Evolutionary conservation across 805 yeast genomes (phyloP), one percentile per base, ranked within the genome.

Genomic region (Candida insectalens): DNA sequence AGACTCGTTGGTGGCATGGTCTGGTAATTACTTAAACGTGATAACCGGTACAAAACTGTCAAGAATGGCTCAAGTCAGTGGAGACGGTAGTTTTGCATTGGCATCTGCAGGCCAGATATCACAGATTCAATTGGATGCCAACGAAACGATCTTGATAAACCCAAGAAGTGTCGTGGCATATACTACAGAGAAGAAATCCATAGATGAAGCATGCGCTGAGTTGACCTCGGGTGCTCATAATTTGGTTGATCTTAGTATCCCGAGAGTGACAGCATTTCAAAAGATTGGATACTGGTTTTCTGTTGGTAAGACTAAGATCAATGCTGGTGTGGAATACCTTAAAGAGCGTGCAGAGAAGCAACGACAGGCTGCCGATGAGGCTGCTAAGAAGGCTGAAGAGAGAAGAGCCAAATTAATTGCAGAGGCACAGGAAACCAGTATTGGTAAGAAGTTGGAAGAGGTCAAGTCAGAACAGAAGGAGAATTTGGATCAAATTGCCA

Each of bases 1-100:
- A 30, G 50, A 55, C 10, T 51, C 50, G 34, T 38, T 69, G 8
- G 51, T 68, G 9, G 71, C 73, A 5, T 69, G 74, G 74, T 53
- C 67, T 1, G 74, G 71, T 1, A 60, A 54, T 32, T 47, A 53
- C 30, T 41, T 65, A 15, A 41, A 52, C 20, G 25, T 51, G 19
- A 33, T 31, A 4, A 15, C 36, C 10, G 30, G 37, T 1, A 27
- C 26, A 1, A 35, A 27, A n/a, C 20, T 34, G 14, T 33, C 38
- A 1, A 42, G 43, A 17, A 23, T 46, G 4, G 36, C 44, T 8
- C 36, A 36, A 3, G 35, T 45, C 16, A 28, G 32, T 6, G 73
- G 73, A 1, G 53, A 53, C 14, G 74, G 74, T 1, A 43, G 38
- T 3, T 30, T 68, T 6, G 65, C 67, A 4, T 38, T 69, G 15